Percentiles rank a stretch among this genome's conserved stretches.
Conservation (phyloP, 2,329 filamentous ascomycete genomes). For the Scolecobasidium constrictum region DNA sequence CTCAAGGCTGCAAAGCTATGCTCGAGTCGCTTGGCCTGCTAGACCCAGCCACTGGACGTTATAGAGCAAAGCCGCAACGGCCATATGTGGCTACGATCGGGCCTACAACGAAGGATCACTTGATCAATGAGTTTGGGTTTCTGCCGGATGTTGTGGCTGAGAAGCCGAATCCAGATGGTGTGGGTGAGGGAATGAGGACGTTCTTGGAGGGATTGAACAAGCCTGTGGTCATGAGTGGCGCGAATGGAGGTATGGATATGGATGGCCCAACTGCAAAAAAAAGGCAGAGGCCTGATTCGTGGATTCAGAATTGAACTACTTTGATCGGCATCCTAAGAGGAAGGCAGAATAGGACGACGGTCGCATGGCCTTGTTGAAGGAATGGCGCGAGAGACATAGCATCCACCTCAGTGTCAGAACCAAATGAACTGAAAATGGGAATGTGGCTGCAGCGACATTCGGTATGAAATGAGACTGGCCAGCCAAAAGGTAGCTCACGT, state of each 20-base stretch:
- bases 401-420: no score
- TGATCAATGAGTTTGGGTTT: conserved; percentile 53
- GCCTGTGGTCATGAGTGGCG: no score
- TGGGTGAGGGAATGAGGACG: conserved; percentile 53
- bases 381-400: no score
- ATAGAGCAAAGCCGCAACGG: conserved; percentile 19
- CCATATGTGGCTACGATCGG: conserved; percentile 80
- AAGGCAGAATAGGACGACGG: no score
- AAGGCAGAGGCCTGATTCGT: background rate
- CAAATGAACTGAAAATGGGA: no score
- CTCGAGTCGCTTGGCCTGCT: conserved; percentile 40
- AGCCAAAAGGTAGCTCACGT: no score
- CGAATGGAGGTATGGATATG: background rate
- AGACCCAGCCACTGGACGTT: conserved; percentile 27
- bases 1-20: conserved; percentile 51
- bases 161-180: conserved; percentile 70
- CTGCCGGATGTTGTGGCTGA: conserved; percentile 71
- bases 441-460: no score
- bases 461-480: no score
- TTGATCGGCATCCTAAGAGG: no score
- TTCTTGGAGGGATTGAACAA: conserved; percentile 1
- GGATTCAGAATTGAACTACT: no score
- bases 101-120: conserved; percentile 74
- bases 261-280: background rate
- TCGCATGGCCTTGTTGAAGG: no score